Base-by-base conservation (phyloP, 2,329 filamentous ascomycete genomes). In the Sphaerostilbella broomeana region DNA sequence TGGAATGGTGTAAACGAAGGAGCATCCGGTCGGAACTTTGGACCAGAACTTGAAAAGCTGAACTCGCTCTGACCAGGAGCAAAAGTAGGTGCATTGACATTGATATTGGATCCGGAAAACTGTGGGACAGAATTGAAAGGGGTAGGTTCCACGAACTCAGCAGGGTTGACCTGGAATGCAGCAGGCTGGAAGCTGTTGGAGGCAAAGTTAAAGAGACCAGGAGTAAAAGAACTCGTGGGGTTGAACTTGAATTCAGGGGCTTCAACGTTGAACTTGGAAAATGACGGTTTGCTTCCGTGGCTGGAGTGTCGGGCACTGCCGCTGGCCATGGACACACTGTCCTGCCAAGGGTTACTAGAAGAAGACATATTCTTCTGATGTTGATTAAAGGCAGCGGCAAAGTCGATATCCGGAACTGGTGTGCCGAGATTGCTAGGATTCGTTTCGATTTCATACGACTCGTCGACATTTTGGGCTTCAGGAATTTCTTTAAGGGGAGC, bases 181-280 rank as follows among this genome's bases (percentile, higher is more conserved):
- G 65, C 49, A 5, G 75, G 69, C 49, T 79, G 69, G 57, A 73
- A 72, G 33, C 51, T 53, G 35, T 54, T 65, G 27, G 16, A 59
- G 16, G 64, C 62, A 45, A 77, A 77, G 26, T 64, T 64, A 52
- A 77, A 76, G 38, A 70, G 61, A 12, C 63, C 58, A 22, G 71
- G 68, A 25, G 69, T 65, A 51, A 77, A 78, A 18, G 61, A 63
- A 51, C 59, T 73, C 9, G 63, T 58, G 4, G 74, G 75, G 46
- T 77, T 76, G 61, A 90, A 90, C 51, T 82, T 86, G 69, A 95
- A 95, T 54, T 92, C 86, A 32, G 88, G 84, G 0, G 90, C 90
- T 46, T 83, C 78, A 20, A 94, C 88, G 52, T 97, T 97, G 51
- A 97, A 74, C 50, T 81, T 89, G 1, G 87, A 86, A 29, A 81